These are phyloP conservation scores for Suillus fuscotomentosus DNA, from an alignment of 768 basidiomycete species.

Conservation along the genomic window DNA sequence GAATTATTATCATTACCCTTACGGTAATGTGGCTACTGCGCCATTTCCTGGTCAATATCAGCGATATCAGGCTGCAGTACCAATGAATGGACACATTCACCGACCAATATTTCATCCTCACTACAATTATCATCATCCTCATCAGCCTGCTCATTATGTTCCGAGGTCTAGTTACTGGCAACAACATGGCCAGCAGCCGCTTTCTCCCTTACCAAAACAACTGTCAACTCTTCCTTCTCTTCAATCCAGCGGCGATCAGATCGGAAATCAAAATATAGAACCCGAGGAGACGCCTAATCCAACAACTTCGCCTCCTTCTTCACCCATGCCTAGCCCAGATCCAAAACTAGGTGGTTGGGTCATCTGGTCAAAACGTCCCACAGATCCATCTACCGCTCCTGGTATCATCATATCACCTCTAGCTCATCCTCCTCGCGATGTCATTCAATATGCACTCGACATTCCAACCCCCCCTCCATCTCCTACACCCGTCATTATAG, in stretches of 20 bases:
- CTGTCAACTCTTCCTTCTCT: slow-evolving; percentile 46
- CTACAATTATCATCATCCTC: slow-evolving; percentile 34
- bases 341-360: slow-evolving; percentile 42
- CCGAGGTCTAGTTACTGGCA: slow-evolving; percentile 23
- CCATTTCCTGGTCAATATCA: slow-evolving; percentile 28
- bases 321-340: neutral
- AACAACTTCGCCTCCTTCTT: slow-evolving; percentile 1
- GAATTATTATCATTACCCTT: slow-evolving; percentile 18
- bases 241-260: slow-evolving; percentile 7
- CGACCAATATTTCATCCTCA: slow-evolving; percentile 35
- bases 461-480: slow-evolving; percentile 51
- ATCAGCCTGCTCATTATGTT: slow-evolving; percentile 22
- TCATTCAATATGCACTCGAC: slow-evolving; percentile 55
- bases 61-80: slow-evolving; percentile 35
- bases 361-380: slow-evolving; percentile 73
- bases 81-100: slow-evolving; percentile 37
- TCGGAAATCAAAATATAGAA: slow-evolving; percentile 4
- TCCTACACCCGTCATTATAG: slow-evolving; percentile 19
- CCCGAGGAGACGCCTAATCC: slow-evolving; percentile 21
- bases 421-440: slow-evolving; percentile 59
- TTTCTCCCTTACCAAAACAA: slow-evolving; percentile 66
- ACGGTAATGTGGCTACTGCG: neutral
- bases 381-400: slow-evolving; percentile 61
- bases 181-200: slow-evolving; percentile 34
- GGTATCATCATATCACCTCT: slow-evolving; percentile 68